phyloP scores from a whole-genome alignment of 768 basidiomycete species.

The Macrolepiota albuminosa region DNA sequence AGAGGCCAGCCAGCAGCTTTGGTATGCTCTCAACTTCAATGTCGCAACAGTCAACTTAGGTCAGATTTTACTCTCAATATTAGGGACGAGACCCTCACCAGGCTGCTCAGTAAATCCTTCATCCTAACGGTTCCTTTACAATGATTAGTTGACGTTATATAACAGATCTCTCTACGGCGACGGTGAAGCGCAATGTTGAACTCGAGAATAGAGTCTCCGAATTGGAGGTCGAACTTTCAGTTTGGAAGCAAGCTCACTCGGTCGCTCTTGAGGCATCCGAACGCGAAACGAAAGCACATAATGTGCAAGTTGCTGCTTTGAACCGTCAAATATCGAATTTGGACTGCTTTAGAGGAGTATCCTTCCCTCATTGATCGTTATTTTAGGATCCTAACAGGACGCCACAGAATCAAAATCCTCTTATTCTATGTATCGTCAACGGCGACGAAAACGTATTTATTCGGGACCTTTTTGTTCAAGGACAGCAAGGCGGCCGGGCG shows the following conservation, averaged over 20 bases:
- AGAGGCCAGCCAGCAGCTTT: conserved; percentile 60
- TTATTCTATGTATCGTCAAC: conserved; percentile 73
- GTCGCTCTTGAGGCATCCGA: conserved; percentile 58
- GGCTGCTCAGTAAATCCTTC: conserved; percentile 46
- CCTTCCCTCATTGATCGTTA: neutral
- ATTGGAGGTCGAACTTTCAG: conserved; percentile 61
- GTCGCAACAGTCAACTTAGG: conserved; percentile 9
- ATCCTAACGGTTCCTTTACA: neutral
- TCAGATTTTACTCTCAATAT: conserved; percentile 14
- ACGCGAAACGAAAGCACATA: conserved; percentile 61
- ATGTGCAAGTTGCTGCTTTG: conserved; percentile 59
- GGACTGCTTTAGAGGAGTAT: conserved; percentile 43
- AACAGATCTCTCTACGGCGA: conserved; percentile 58
- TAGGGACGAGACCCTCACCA: conserved; percentile 66
- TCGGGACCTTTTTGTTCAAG: conserved; percentile 52
- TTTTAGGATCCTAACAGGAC: neutral
- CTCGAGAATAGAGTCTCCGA: conserved; percentile 63
- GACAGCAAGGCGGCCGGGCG: conserved; percentile 59
- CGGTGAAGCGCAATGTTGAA: conserved; percentile 57
- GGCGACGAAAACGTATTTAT: conserved; percentile 68
- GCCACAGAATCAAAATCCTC: conserved; percentile 53
- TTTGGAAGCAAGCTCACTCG: conserved; percentile 70
- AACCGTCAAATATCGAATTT: conserved; percentile 59
- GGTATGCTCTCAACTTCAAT: conserved; percentile 37
- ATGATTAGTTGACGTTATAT: conserved; percentile 2